phyloP scores from a whole-genome alignment of 208 protist genomes.

The Jaenimonas drosophilae region DNA sequence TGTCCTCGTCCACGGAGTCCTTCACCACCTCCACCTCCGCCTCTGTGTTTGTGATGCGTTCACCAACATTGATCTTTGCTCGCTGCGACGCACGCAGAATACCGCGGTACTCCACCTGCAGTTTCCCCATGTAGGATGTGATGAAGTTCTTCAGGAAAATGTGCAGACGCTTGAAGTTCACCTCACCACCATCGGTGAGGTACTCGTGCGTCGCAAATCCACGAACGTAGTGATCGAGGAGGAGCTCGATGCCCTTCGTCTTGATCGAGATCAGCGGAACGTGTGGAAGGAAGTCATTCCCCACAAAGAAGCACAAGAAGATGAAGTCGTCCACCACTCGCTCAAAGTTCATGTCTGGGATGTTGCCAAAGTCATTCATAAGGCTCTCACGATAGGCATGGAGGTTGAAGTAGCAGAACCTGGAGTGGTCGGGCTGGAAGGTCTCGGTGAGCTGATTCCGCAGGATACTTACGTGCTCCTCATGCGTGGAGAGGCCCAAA shows the following conservation, averaged over 20 bases:
- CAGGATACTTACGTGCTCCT: slow-evolving; percentile 96
- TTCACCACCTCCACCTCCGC: slow-evolving; percentile 5
- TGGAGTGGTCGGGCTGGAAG: slow-evolving; percentile 57
- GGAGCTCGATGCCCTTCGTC: slow-evolving; percentile 92
- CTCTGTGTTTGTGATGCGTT: slow-evolving; percentile 42
- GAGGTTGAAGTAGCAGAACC: slow-evolving; percentile 88
- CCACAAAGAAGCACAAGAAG: slow-evolving; percentile 98
- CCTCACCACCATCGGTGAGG: slow-evolving; percentile 77
- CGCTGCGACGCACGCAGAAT: slow-evolving; percentile 46
- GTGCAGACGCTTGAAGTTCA: slow-evolving; percentile 50
- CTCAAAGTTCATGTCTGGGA: slow-evolving; percentile 91
- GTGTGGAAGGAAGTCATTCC: slow-evolving; percentile 99
- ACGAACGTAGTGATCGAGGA: slow-evolving; percentile 86
- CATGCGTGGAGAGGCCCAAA: slow-evolving; percentile 97
- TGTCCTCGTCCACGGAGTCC: slow-evolving; percentile 8
- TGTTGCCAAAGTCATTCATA: slow-evolving; percentile 63
- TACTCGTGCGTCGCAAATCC: slow-evolving; percentile 65
- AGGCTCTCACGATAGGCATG: slow-evolving; percentile 61
- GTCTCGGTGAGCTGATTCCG: slow-evolving; percentile 94
- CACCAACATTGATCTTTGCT: slow-evolving; percentile 66
- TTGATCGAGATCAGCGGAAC: slow-evolving; percentile 97
- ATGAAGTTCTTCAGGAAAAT: slow-evolving; percentile 63
- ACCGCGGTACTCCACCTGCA: slow-evolving; percentile 57
- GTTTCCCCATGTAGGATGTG: slow-evolving; percentile 22
- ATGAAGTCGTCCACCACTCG: slow-evolving; percentile 98